Base-by-base conservation (phyloP, 345 rosid genomes). In the Jatropha curcas region DNA sequence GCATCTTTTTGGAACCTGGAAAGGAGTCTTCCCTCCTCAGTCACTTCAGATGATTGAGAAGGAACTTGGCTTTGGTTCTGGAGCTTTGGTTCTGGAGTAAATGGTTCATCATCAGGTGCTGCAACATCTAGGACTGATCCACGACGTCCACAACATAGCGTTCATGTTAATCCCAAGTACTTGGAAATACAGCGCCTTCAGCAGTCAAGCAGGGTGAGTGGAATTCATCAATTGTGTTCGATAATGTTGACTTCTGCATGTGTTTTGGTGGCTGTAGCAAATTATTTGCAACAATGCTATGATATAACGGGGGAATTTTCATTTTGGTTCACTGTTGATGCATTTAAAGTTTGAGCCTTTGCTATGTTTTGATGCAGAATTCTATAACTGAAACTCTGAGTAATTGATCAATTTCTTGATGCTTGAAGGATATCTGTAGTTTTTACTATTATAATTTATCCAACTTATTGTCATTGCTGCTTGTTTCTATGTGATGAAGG, bases 1-100 rank as follows among this genome's bases (percentile, higher is more conserved):
- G 20, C 99, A 96, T 87, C 98, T 96, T 76, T 93, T 93, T 77
- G 98, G 98, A 76, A 96, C 99, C 52, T 96, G 99, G 99, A 96
- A 90, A 86, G 97, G 98, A 35, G 96, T 93, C 67, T 96, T 96
- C 76, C 97, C 93, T 78, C 90, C 77, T 25, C 91, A 81, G 53
- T 68, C 88, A 68, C 97, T 93, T 76, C 96, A 91, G 76, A 59
- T 71, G 68, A 96, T 96, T 60, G 98, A 88, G 86, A 93, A 86
- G 83, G 97, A 93, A 67, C 97, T 96, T 81, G 96, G 94, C 67
- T 89, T 96, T 79, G 70, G 85, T 77, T 67, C 96, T 74, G 70
- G 79, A 74, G 77, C 67, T 89, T 96, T 79, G 70, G 85, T 77
- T 67, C 96, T 74, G 70, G 79, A 74, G 77, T 73, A 43, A 94